phyloP scores from a whole-genome alignment of 2,329 filamentous ascomycete species.

The Colletotrichum destructivum region DNA sequence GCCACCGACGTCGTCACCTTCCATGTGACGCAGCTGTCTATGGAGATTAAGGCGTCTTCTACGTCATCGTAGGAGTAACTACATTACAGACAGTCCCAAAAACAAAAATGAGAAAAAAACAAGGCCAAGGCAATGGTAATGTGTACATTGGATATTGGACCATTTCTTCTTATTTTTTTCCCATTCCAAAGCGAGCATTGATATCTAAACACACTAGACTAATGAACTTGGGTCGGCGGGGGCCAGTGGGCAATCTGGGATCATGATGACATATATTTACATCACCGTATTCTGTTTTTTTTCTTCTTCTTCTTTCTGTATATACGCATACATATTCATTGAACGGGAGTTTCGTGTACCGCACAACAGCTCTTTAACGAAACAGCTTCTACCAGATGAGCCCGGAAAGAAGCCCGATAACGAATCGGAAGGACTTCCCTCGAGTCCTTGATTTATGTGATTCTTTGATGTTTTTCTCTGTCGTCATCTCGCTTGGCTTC shows the following conservation, averaged over 20 bases:
- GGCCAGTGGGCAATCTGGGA: conserved; percentile 16
- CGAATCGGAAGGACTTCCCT: too few species aligned
- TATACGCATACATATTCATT: conserved; percentile 17
- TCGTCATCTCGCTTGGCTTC: conserved; percentile 3
- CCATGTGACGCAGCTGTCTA: conserved; percentile 56
- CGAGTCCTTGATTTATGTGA: background rate
- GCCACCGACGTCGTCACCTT: conserved; percentile 63
- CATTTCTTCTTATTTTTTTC: background rate
- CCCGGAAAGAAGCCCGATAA: background rate
- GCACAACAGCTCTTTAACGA: background rate
- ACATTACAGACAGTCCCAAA: too few species aligned
- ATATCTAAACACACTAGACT: conserved; percentile 39
- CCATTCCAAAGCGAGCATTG: conserved; percentile 35
- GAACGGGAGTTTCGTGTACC: background rate
- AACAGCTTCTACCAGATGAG: background rate
- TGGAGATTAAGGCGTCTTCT: conserved; percentile 47
- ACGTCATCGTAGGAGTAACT: background rate
- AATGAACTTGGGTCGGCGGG: conserved; percentile 24
- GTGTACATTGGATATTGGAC: conserved; percentile 31
- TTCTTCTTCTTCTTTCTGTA: background rate
- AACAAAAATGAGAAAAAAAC: conserved; percentile 1
- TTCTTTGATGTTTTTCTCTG: background rate
- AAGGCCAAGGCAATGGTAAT: conserved; percentile 23
- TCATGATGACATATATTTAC: conserved; percentile 28
- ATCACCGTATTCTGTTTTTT: background rate